A percentile compares a stretch with the other conserved stretches of the same genome.
Conservation (phyloP, 371 early-diverging fungal species). For the Mortierella sp. region DNA sequence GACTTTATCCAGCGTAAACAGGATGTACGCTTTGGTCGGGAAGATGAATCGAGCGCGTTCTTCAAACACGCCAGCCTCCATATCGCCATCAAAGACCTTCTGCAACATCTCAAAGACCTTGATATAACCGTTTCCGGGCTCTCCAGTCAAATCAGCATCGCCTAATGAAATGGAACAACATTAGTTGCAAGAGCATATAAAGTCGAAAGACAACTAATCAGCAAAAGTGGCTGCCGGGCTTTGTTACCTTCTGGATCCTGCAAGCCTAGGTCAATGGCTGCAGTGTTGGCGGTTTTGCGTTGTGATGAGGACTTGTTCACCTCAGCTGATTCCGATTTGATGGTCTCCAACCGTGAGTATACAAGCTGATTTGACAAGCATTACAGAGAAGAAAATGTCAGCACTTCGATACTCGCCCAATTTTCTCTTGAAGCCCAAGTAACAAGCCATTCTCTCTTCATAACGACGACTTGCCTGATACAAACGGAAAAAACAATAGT, state of each 20-base stretch:
- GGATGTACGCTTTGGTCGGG: conserved; percentile 85
- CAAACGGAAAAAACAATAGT: conserved; percentile 91
- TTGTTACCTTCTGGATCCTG: conserved; percentile 61
- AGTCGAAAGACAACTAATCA: not conserved
- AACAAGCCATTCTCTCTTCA: not conserved
- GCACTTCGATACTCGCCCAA: too few species aligned
- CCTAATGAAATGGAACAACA: not conserved
- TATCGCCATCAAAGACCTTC: conserved; percentile 82
- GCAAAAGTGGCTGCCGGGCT: not conserved
- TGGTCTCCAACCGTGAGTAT: conserved; percentile 82
- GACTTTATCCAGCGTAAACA: conserved; percentile 91
- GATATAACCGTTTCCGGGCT: conserved; percentile 74
- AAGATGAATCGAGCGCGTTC: conserved; percentile 90
- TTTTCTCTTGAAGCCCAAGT: too few species aligned
- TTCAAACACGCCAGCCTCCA: conserved; percentile 91
- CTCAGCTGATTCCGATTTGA: conserved; percentile 78
- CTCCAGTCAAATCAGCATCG: conserved; percentile 4
- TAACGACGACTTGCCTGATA: conserved; percentile 71
- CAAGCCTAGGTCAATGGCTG: conserved; percentile 86
- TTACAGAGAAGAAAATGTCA: not conserved
- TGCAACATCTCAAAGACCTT: conserved; percentile 81
- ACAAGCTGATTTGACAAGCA: conserved; percentile 66
- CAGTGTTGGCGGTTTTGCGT: conserved; percentile 74
- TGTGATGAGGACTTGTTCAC: conserved; percentile 67
- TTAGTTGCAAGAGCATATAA: not conserved